A percentile compares a stretch with the other conserved stretches of the same genome.
phyloP scores from a whole-genome alignment of 2,329 filamentous ascomycete genomes.

The Lomentospora prolificans region DNA sequence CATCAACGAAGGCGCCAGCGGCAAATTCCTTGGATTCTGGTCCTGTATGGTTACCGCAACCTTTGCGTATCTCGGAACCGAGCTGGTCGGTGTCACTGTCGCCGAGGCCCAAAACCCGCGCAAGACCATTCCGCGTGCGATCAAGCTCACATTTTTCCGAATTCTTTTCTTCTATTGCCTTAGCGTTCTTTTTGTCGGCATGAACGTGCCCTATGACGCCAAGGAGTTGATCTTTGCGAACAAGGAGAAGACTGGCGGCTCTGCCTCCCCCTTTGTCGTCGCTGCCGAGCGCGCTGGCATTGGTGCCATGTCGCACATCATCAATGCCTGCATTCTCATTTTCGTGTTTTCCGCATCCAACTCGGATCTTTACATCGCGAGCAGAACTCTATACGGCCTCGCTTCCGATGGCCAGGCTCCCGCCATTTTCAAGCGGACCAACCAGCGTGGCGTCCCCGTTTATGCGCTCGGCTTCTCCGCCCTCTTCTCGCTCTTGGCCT shows the following conservation, averaged over 20 bases:
- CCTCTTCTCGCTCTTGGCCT: conserved; percentile 56
- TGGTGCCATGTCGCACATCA: conserved; percentile 50
- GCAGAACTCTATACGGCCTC: conserved; percentile 63
- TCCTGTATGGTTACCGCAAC: conserved; percentile 65
- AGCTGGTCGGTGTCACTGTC: conserved; percentile 68
- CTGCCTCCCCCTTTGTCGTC: conserved; percentile 65
- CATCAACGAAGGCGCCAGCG: conserved; percentile 30
- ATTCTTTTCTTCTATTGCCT: conserved; percentile 74
- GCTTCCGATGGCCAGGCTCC: conserved; percentile 64
- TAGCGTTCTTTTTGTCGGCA: conserved; percentile 64
- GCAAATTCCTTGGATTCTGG: conserved; percentile 56
- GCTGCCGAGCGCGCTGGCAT: conserved; percentile 59
- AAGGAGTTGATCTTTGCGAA: conserved; percentile 44
- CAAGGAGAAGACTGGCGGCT: conserved; percentile 33
- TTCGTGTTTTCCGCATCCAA: conserved; percentile 73
- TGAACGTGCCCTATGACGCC: conserved; percentile 66
- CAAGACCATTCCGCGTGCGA: conserved; percentile 65
- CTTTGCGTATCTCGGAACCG: conserved; percentile 70
- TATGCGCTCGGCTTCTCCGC: conserved; percentile 53
- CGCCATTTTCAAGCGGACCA: conserved; percentile 59
- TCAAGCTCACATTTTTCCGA: conserved; percentile 72
- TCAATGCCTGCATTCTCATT: conserved; percentile 65
- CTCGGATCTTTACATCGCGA: conserved; percentile 68
- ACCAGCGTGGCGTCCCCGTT: conserved; percentile 61
- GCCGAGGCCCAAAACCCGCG: conserved; percentile 73